These are phyloP conservation scores for Camellia japonica DNA, from an alignment of 148 eudicot genomes.

Conservation along the genomic window DNA sequence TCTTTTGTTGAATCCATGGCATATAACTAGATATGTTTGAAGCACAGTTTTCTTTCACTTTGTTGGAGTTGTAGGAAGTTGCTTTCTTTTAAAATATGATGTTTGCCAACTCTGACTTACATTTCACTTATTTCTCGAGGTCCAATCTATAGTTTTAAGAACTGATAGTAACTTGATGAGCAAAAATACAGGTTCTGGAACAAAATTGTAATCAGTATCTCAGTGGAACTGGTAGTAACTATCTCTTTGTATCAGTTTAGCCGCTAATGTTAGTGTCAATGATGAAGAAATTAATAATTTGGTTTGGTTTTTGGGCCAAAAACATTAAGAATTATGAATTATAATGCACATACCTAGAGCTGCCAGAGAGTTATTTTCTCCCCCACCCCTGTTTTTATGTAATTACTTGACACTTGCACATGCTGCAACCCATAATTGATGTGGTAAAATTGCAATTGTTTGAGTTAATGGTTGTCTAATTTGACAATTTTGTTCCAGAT, in stretches of 20 bases:
- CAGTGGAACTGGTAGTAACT: too few species aligned
- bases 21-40: neutral
- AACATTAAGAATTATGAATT: neutral
- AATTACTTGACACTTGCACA: neutral
- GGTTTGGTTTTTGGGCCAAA: neutral
- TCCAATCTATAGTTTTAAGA: neutral
- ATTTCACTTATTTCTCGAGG: neutral
- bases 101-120: neutral
- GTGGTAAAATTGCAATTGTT: neutral
- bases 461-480: neutral
- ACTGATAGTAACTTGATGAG: neutral
- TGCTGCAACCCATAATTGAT: neutral
- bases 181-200: neutral
- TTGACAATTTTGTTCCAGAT: slow-evolving; percentile 45
- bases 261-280: neutral
- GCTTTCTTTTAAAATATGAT: neutral
- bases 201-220: neutral
- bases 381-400: neutral
- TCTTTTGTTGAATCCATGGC: neutral
- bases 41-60: neutral
- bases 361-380: neutral
- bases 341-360: neutral
- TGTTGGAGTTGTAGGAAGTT: neutral
- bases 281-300: neutral
- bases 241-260: neutral